phyloP scores from a whole-genome alignment of 768 basidiomycete genomes.

The Kwoniella sp. region DNA sequence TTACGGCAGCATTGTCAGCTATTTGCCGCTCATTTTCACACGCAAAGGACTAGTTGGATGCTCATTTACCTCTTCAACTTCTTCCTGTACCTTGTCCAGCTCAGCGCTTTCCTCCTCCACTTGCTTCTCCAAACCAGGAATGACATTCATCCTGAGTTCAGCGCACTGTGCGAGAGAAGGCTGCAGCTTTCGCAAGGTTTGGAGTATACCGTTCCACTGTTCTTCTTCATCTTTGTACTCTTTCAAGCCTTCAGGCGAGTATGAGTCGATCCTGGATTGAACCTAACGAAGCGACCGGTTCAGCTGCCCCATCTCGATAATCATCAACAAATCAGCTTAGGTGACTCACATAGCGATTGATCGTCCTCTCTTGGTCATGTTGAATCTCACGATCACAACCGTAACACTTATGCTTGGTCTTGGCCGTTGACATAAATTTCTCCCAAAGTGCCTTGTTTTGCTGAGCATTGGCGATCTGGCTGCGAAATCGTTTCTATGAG shows the following conservation, averaged over 20 bases:
- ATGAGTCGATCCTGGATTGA: conserved; percentile 65
- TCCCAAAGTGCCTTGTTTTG: conserved; percentile 33
- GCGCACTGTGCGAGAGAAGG: conserved; percentile 60
- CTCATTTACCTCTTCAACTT: conserved; percentile 66
- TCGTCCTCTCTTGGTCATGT: conserved; percentile 60
- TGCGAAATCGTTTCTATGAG: not conserved
- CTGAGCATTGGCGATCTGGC: conserved; percentile 28
- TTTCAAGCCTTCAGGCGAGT: conserved; percentile 59
- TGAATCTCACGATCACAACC: conserved; percentile 74
- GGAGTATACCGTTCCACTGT: conserved; percentile 67
- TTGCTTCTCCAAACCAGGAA: conserved; percentile 63
- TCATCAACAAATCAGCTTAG: conserved; percentile 11
- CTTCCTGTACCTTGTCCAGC: conserved; percentile 61
- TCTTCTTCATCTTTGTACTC: conserved; percentile 60
- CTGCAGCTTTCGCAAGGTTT: conserved; percentile 63
- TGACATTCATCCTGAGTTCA: conserved; percentile 65
- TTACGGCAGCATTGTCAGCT: not conserved
- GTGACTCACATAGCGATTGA: conserved; percentile 69
- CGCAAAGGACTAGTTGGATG: not conserved
- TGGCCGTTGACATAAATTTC: conserved; percentile 42
- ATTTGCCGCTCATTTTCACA: not conserved
- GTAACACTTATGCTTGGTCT: conserved; percentile 68
- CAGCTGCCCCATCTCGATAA: no score
- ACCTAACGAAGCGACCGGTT: conserved; percentile 60
- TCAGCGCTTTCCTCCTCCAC: conserved; percentile 63